Percentiles rank a stretch among this genome's conserved stretches.
phyloP scores from a whole-genome alignment of 2,329 filamentous ascomycete species.

The Exophiala oligosperma region DNA sequence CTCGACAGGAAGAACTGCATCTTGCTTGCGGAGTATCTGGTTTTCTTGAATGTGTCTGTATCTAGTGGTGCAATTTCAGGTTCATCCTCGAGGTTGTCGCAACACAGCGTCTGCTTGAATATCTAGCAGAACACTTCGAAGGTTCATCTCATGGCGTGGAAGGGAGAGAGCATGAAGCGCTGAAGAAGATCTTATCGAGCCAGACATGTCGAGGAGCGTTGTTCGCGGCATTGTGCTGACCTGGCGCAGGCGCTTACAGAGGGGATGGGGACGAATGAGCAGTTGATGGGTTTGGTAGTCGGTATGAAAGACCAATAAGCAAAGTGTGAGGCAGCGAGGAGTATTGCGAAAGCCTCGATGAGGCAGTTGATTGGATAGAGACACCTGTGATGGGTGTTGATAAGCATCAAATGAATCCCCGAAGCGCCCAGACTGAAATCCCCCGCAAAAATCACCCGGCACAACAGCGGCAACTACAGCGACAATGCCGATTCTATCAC shows the following conservation, averaged over 20 bases:
- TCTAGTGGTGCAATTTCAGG: conserved; percentile 8
- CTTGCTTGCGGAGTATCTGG: conserved; percentile 2
- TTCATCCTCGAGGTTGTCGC: conserved; percentile 3
- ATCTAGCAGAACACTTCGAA: not conserved
- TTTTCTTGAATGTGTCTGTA: not conserved
- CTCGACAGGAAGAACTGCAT: conserved; percentile 49
- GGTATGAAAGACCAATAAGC: conserved; percentile 8
- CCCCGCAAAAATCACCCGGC: not conserved
- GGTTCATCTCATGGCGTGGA: not conserved
- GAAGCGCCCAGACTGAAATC: not conserved
- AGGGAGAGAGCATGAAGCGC: conserved; percentile 9
- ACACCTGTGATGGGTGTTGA: conserved; percentile 6
- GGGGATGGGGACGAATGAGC: conserved; percentile 18
- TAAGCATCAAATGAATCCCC: conserved; percentile 9
- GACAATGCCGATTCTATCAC: too few species aligned
- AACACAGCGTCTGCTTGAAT: not conserved
- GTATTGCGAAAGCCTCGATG: not conserved
- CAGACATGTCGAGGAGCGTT: conserved; percentile 7
- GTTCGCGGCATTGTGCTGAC: conserved; percentile 15
- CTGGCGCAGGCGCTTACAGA: conserved; percentile 22
- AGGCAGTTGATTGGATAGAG: conserved; percentile 4
- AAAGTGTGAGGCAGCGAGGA: not conserved
- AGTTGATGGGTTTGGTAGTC: not conserved
- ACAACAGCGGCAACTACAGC: not conserved
- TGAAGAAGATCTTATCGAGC: not conserved